Evolutionary conservation across 192 early-diverging fungal genomes (phyloP), one percentile per base, ranked within the genome.

Genomic region (Mortierella antarctica): DNA sequence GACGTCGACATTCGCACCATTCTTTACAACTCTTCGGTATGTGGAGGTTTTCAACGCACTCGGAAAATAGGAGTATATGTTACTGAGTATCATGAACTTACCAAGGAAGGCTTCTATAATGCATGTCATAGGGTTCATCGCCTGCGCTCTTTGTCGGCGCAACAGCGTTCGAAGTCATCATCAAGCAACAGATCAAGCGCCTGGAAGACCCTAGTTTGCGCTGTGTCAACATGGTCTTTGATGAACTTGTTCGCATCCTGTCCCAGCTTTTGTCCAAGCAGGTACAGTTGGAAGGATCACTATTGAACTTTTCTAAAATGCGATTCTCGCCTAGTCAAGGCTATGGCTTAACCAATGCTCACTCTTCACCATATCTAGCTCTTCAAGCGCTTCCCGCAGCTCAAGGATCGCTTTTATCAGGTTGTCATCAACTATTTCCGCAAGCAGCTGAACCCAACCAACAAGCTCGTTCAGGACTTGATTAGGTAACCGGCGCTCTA

Each of bases 131-230:
- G 89, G 98, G 98, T 62, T 96, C 97, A 18, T 93, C 95, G 18
- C 98, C 98, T 21, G 94, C 97, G 18, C 89, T 99, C 21, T 99
- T 99, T 89, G 97, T 99, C 54, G 96, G 95, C 18, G 97, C 97
- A 15, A 95, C 95, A 50, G 98, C 98, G 13, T 99, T 99, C 74
- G 96, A 97, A 83, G 94, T 96, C 21, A 94, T 99, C 49, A 94
- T 99, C 73, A 98, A 97, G 85, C 94, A 99, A 86, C 98, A 99
- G 87, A 99, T 99, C 84, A 95, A 94, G 78, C 92, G 98, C 5
- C 86, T 99, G 18, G 98, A 99, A 84, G 97, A 99, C 44, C 98
- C 98, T 31, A 93, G 95, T 73, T 86, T 99, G 71, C 97, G 96
- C 82, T 99, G 97, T 74, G 93, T 94, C 41, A 87, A 90, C 45